These are phyloP conservation scores for Acacia melanoxylon DNA, from an alignment of 306 rosid species.

Conservation along the genomic window DNA sequence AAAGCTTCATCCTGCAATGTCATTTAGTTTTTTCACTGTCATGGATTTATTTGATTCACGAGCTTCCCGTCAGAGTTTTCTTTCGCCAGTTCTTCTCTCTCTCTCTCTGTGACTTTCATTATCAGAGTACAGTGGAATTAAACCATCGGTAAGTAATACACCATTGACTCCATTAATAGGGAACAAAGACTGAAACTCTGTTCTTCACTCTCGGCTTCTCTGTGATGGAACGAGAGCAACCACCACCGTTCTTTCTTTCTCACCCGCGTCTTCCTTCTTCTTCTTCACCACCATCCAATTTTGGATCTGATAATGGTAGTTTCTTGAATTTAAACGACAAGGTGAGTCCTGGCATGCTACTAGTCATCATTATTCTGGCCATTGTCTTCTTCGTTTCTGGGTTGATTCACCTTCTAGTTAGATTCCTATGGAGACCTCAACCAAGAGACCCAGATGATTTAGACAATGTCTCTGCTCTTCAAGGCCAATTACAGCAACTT, in stretches of 20 bases:
- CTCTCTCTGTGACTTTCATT: background rate
- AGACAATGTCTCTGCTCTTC: constrained; percentile 74
- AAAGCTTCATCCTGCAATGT: background rate
- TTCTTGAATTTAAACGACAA: constrained; percentile 51
- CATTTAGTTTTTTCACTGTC: background rate
- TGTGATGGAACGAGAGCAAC: constrained; percentile 23
- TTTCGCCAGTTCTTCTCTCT: background rate
- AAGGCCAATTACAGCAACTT: constrained; percentile 93
- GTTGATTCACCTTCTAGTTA: constrained; percentile 82
- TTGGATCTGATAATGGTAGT: constrained; percentile 37
- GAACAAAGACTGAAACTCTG: background rate
- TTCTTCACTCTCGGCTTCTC: background rate
- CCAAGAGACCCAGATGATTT: constrained; percentile 62
- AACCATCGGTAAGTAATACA: background rate
- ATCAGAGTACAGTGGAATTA: background rate
- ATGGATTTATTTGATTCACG: background rate
- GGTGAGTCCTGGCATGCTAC: constrained; percentile 75
- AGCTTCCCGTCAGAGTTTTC: background rate
- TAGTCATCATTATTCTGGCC: constrained; percentile 75
- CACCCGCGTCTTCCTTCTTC: constrained; percentile 44
- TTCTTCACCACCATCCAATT: constrained; percentile 12
- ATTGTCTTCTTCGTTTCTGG: constrained; percentile 91
- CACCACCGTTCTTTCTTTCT: constrained; percentile 37
- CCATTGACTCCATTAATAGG: background rate
- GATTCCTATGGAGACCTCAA: constrained; percentile 71